These are phyloP conservation scores for Agrocybe chaxingu DNA, from an alignment of 768 basidiomycete genomes.

Conservation along the genomic window DNA sequence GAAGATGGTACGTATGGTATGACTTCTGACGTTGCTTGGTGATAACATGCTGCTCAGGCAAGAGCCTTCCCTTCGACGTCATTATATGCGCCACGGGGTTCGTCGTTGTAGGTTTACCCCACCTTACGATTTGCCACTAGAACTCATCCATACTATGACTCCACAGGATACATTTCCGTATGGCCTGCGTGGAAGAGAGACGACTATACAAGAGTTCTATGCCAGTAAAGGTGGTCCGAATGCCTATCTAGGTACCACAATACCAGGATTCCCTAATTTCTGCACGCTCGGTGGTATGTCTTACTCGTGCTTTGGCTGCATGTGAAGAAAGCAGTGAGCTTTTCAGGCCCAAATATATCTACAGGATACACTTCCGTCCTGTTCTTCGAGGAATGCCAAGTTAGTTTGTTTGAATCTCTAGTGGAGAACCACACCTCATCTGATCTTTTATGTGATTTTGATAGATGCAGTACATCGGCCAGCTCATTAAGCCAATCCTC, in stretches of 20 bases:
- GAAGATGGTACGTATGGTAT: constrained; percentile 26
- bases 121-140: not conserved
- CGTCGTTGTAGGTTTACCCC: constrained; percentile 8
- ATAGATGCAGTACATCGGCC: constrained; percentile 39
- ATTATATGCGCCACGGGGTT: constrained; percentile 40
- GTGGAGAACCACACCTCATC: not conserved
- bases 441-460: too few species aligned
- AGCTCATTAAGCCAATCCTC: constrained; percentile 39
- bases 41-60: constrained; percentile 21
- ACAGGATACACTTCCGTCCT: constrained; percentile 46
- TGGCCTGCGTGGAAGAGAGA: constrained; percentile 24
- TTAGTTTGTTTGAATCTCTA: constrained; percentile 8
- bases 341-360: constrained; percentile 38
- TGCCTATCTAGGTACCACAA: constrained; percentile 40
- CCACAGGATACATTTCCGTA: constrained; percentile 34
- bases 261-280: constrained; percentile 47
- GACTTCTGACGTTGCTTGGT: not conserved
- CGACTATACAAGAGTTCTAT: constrained; percentile 37
- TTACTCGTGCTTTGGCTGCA: not conserved
- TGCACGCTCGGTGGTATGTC: constrained; percentile 35
- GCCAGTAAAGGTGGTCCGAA: constrained; percentile 35
- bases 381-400: constrained; percentile 42
- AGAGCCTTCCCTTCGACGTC: constrained; percentile 33
- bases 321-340: not conserved
- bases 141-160: not conserved